phyloP scores from a whole-genome alignment of 2,329 filamentous ascomycete species.

The Pseudopyrenochaeta lycopersici region DNA sequence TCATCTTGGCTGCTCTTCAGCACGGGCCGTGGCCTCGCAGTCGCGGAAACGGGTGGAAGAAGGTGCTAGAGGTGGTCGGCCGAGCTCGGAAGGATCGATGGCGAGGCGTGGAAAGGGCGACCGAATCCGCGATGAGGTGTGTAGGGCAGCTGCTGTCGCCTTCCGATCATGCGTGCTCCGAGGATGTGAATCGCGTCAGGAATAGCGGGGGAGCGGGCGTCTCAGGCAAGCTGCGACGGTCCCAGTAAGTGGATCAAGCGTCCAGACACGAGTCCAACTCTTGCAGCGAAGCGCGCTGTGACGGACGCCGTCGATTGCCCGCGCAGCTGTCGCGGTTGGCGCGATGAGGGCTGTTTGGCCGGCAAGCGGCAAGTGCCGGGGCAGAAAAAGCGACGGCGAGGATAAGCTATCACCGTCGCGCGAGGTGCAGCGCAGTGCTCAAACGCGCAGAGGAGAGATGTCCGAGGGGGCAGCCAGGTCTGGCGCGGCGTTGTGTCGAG shows the following conservation, averaged over 20 bases:
- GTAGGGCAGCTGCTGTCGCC: slow-evolving; percentile 12
- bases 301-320: slow-evolving; percentile 19
- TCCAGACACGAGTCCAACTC: slow-evolving; percentile 3
- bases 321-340: slow-evolving; percentile 29
- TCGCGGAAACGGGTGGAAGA: slow-evolving; percentile 5
- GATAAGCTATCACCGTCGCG: slow-evolving; percentile 17
- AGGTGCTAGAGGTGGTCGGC: slow-evolving; percentile 7
- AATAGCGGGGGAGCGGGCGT: slow-evolving; percentile 1
- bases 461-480: slow-evolving; percentile 24
- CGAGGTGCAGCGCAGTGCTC: slow-evolving; percentile 33
- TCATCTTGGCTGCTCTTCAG: slow-evolving; percentile 63
- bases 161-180: slow-evolving; percentile 23
- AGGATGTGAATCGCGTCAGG: slow-evolving; percentile 11
- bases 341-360: slow-evolving; percentile 25
- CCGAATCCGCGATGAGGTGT: slow-evolving; percentile 3
- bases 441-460: slow-evolving; percentile 20
- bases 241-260: neutral
- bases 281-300: neutral
- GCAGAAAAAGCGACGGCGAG: slow-evolving; percentile 30
- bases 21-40: slow-evolving; percentile 22
- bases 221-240: slow-evolving; percentile 8
- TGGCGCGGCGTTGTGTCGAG: slow-evolving; percentile 36
- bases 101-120: slow-evolving; percentile 9
- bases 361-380: slow-evolving; percentile 36
- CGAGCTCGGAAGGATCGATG: slow-evolving; percentile 9